These are phyloP conservation scores for Aspergillus tamarii DNA, from an alignment of 2,329 filamentous ascomycete species.

Conservation along the genomic window DNA sequence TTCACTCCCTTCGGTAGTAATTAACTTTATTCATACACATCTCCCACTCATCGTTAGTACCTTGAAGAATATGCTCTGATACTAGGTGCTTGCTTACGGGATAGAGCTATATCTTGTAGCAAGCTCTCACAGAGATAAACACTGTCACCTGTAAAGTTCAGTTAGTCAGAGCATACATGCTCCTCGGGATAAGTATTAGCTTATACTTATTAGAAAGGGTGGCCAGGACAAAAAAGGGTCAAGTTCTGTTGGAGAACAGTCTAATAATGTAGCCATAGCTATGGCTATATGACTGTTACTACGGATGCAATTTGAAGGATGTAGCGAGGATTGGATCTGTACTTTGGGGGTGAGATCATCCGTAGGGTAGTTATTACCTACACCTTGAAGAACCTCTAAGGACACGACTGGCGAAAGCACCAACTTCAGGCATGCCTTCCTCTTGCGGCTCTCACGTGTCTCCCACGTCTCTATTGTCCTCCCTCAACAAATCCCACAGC, in stretches of 20 bases:
- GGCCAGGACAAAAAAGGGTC: no score
- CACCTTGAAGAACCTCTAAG: background rate
- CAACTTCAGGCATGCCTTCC: slow-evolving; percentile 9
- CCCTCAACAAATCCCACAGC: background rate
- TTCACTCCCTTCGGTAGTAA: background rate
- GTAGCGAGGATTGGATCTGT: background rate
- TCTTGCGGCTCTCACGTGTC: background rate
- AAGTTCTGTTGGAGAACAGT: no score
- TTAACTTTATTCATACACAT: background rate
- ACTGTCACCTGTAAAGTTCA: no score
- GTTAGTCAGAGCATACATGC: no score
- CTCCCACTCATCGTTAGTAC: background rate
- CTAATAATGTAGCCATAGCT: no score
- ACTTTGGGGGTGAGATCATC: background rate
- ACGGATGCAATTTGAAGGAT: no score
- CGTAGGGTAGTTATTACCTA: background rate
- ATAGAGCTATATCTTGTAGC: background rate
- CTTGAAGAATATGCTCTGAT: no score
- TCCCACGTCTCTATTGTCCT: background rate
- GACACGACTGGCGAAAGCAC: background rate
- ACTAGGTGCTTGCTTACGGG: background rate
- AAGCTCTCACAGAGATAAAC: background rate
- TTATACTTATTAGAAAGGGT: no score
- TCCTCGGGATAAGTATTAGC: no score
- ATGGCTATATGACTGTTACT: no score